phyloP scores from a whole-genome alignment of 2,329 filamentous ascomycete genomes.

The Fusarium compactum region DNA sequence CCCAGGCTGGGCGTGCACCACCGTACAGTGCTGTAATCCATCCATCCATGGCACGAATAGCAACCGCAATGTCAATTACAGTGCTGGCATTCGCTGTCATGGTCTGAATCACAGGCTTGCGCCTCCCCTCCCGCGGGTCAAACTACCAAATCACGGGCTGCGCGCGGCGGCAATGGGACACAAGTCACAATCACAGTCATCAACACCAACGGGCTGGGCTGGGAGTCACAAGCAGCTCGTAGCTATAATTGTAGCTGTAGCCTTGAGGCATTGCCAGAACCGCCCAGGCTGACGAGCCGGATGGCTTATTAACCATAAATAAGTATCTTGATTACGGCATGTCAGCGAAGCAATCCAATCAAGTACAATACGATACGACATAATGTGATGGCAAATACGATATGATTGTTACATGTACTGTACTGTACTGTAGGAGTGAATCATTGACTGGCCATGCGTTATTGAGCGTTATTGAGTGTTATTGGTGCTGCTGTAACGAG shows the following conservation, averaged over 20 bases:
- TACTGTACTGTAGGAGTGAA: constrained; percentile 27
- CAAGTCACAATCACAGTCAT: constrained; percentile 40
- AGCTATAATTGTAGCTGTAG: not conserved
- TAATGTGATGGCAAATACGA: constrained; percentile 4
- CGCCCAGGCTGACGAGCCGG: constrained; percentile 24
- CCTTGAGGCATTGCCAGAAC: constrained; percentile 20
- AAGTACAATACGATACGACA: constrained; percentile 16
- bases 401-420: constrained; percentile 1
- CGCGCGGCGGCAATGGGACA: constrained; percentile 28
- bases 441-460: constrained; percentile 18
- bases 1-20: constrained; percentile 1
- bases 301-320: constrained; percentile 12
- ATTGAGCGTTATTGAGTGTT: constrained; percentile 1
- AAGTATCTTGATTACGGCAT: constrained; percentile 31
- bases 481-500: constrained; percentile 34
- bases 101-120: constrained; percentile 29
- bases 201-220: not conserved
- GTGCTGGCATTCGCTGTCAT: constrained; percentile 26
- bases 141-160: constrained; percentile 33
- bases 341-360: constrained; percentile 30
- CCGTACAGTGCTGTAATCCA: not conserved
- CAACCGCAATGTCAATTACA: constrained; percentile 24
- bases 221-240: constrained; percentile 30
- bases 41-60: constrained; percentile 11
- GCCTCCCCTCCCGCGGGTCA: constrained; percentile 22